Evolutionary conservation across 768 basidiomycete genomes (phyloP), one percentile per base, ranked within the genome.

Genomic region (Lactarius psammicola): DNA sequence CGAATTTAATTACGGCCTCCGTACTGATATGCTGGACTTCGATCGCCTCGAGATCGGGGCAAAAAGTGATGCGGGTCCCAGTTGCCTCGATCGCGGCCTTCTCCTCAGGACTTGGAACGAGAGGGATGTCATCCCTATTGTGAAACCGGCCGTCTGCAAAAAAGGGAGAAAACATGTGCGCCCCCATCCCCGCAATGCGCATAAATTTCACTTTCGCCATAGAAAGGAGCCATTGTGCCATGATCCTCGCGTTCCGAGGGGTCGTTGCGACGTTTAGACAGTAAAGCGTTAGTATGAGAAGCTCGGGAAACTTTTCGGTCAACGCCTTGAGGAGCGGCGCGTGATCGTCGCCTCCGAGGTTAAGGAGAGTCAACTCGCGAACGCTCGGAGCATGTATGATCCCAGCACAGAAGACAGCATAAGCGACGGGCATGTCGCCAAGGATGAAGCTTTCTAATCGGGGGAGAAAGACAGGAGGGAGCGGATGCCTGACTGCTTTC

Each of bases 341-440:
- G 70, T 86, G 87, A 71, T 88, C 81, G 30, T 79, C 75, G 31
- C 81, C 83, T 17, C 69, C 74, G 64, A 87, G 71, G 65, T 81
- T 80, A 80, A 85, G 81, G 30, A 91, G 71, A 4, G 84, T 84
- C 42, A 91, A 75, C 68, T 85, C 84, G 63, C 79, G 78, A 34
- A 89, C 72, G 57, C 82, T 78, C 8, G 88, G 87, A 2, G 85
- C 85, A n/a, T 74, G 70, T 65, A 92, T 76, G 49, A 82, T 81
- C 31, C 77, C 72, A 30, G 84, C 70, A 62, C 84, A 69, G 72
- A 79, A 84, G 56, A 77, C 71, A 20, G 80, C 83, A 72, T 84
- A 87, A 2, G 71, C 49, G 46, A 80, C 72, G 65, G 75, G 81
- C 74, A 85, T 81, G 70, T 86, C 84, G 23, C 85, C 86, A n/a